Evolutionary conservation across 768 basidiomycete species (phyloP), one percentile per base, ranked within the genome.

Genomic region (Kwoniella botswanensis): DNA sequence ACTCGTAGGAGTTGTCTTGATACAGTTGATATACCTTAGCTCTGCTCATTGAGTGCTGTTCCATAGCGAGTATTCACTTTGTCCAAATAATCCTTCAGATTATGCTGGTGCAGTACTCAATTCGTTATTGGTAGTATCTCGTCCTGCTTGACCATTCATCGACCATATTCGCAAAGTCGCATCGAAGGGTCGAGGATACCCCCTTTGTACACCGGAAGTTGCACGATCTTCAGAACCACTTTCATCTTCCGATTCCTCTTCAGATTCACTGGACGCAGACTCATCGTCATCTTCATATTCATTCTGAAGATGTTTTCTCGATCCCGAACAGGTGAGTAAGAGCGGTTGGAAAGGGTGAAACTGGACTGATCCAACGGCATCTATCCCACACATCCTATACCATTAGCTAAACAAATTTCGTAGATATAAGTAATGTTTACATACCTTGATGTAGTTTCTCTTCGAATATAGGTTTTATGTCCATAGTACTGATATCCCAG

Each of bases 251-350:
- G 62, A 63, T 35, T n/a, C 22, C 10, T 43, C 60, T 29, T 61
- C 60, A 24, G 50, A 59, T 17, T 63, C 56, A 29, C 11, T 35
- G 12, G 63, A 67, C 6, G 65, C 57, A 29, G 29, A 43, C 41
- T 67, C 58, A 35, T 63, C 65, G 41, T 63, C 57, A 29, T 26
- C 41, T 15, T 55, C 58, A 26, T 24, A 18, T 2, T 13, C 44
- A 21, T 57, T 43, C 17, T 41, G 50, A 7, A 60, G 44, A 54
- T 68, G 56, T 11, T 82, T 80, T 1, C 93, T 85, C 6, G 93
- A 93, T 2, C 93, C 93, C 0, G 92, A 90, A 1, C 87, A 87
- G 0, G 92, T 90, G 21, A 92, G 79, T 3, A 93, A 74, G 2
- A 85, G 62, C 0, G 92, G 84, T 11, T 85, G 84, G 29, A 87